A percentile compares a stretch with the other conserved stretches of the same genome.
Conservation (phyloP, 2,329 filamentous ascomycete species). For the Macrophomina pseudophaseolina region DNA sequence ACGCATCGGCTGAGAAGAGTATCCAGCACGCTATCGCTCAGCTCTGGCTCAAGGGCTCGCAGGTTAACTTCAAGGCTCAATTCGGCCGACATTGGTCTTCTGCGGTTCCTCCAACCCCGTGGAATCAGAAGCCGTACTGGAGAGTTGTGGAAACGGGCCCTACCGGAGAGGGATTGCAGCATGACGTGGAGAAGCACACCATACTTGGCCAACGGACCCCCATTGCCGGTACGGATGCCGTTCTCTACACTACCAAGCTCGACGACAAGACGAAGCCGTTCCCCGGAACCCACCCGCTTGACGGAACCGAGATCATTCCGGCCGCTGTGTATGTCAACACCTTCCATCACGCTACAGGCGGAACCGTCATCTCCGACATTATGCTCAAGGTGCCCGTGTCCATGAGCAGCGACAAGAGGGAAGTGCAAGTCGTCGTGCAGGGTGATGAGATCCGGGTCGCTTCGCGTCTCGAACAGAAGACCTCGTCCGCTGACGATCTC, state of each 20-base stretch:
- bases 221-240: slow-evolving; percentile 37
- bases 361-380: slow-evolving; percentile 39
- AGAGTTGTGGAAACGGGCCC: slow-evolving; percentile 28
- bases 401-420: slow-evolving; percentile 39
- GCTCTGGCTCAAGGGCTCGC: slow-evolving; percentile 39
- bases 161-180: slow-evolving; percentile 24
- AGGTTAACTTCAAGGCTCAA: slow-evolving; percentile 34
- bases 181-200: slow-evolving; percentile 44
- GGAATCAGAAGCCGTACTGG: slow-evolving; percentile 33
- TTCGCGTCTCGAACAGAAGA: slow-evolving; percentile 37
- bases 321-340: slow-evolving; percentile 51
- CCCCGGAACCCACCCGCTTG: slow-evolving; percentile 47
- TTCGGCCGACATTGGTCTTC: slow-evolving; percentile 26
- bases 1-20: slow-evolving; percentile 34
- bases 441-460: slow-evolving; percentile 39
- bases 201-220: slow-evolving; percentile 41
- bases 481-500: not conserved
- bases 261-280: slow-evolving; percentile 49
- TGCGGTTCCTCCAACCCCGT: slow-evolving; percentile 35
- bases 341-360: slow-evolving; percentile 43
- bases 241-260: slow-evolving; percentile 38
- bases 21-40: slow-evolving; percentile 38
- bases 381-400: slow-evolving; percentile 45
- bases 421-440: slow-evolving; percentile 46
- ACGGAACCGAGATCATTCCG: slow-evolving; percentile 52